A percentile compares a stretch with the other conserved stretches of the same genome.
phyloP scores from a whole-genome alignment of 805 yeast species.

The Wickerhamia fluorescens region DNA sequence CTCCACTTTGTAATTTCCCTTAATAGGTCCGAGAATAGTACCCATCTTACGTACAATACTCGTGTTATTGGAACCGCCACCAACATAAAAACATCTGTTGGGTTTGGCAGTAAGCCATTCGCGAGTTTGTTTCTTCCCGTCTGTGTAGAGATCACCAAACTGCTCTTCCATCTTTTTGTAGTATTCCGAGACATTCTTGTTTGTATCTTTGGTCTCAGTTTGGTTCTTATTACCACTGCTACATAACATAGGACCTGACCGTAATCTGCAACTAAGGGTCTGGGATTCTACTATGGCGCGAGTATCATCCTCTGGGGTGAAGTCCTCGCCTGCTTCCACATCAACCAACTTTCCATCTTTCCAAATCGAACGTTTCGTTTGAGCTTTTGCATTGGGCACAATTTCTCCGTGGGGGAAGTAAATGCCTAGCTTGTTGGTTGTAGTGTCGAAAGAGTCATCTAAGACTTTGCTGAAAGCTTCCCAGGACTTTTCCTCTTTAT shows the following conservation, averaged over 20 bases:
- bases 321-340: constrained; percentile 12
- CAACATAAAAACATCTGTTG: constrained; percentile 69
- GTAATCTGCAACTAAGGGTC: constrained; percentile 72
- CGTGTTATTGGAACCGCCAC: constrained; percentile 74
- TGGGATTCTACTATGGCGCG: constrained; percentile 79
- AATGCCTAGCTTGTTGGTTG: constrained; percentile 54
- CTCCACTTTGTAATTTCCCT: constrained; percentile 65
- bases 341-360: constrained; percentile 19
- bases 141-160: constrained; percentile 42
- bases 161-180: constrained; percentile 20
- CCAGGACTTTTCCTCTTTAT: constrained; percentile 42
- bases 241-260: constrained; percentile 73
- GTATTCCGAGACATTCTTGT: constrained; percentile 4
- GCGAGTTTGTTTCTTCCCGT: constrained; percentile 40
- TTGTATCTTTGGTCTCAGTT: neutral
- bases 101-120: constrained; percentile 51
- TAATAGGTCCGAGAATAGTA: constrained; percentile 56
- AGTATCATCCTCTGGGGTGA: constrained; percentile 59
- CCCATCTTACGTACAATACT: constrained; percentile 67
- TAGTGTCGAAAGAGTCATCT: constrained; percentile 24
- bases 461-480: constrained; percentile 51
- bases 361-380: constrained; percentile 47
- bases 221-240: constrained; percentile 4
- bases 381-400: constrained; percentile 72
- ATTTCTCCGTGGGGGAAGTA: constrained; percentile 90